These are phyloP conservation scores for Phytopythium mirpurense DNA, from an alignment of 352 stramenopile genomes.

Conservation along the genomic window DNA sequence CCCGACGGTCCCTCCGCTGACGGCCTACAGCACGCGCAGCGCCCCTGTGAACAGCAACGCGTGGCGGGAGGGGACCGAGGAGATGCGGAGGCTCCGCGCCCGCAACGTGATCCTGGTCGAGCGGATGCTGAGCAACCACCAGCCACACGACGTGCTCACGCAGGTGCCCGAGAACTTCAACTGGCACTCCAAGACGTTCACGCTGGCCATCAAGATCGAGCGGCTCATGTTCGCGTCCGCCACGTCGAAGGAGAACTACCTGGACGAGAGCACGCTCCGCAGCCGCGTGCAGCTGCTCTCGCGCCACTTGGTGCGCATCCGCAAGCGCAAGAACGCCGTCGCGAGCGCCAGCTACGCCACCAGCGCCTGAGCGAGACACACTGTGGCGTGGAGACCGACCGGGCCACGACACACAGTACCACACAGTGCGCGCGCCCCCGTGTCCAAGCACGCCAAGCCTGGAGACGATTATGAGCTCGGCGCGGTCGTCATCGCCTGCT, in stretches of 20 bases:
- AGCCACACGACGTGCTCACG: conserved; percentile 48
- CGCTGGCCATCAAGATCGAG: conserved; percentile 58
- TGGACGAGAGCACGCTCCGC: conserved; percentile 45
- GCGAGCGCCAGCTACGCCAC: conserved; percentile 4
- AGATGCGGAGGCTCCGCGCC: conserved; percentile 22
- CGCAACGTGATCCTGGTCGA: conserved; percentile 43
- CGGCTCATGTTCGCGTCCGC: conserved; percentile 50
- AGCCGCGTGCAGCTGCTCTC: conserved; percentile 45
- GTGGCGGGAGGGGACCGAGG: conserved; percentile 4
- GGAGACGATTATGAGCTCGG: neutral
- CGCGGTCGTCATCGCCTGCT: neutral
- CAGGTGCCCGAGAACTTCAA: conserved; percentile 51
- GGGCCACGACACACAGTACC: too few species aligned
- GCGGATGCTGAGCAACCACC: conserved; percentile 48
- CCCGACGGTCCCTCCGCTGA: neutral
- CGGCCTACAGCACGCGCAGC: neutral
- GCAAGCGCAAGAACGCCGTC: conserved; percentile 45
- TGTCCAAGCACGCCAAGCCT: neutral
- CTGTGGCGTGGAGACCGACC: too few species aligned
- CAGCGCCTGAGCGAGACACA: neutral
- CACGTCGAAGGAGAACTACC: conserved; percentile 43
- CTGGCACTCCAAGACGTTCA: conserved; percentile 58
- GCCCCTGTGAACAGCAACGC: neutral
- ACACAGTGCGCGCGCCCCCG: neutral
- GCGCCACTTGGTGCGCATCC: conserved; percentile 40